Evolutionary conservation across 164 flowering plant species (phyloP).

Genomic region (Taxillus chinensis): DNA sequence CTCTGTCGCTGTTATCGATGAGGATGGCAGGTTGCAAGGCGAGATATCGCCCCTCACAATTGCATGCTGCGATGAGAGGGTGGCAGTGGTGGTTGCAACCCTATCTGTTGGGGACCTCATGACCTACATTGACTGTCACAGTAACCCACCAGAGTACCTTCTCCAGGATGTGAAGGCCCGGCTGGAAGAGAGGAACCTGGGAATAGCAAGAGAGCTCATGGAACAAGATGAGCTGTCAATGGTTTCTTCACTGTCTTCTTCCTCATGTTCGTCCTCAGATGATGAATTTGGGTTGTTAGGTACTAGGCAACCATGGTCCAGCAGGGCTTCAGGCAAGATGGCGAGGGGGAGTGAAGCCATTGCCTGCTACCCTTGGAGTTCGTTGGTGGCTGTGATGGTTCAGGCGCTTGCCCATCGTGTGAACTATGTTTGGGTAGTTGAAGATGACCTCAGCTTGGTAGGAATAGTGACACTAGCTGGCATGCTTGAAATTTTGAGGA

Average conservation of each 20-base stretch:
- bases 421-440: constrained; percentile 46
- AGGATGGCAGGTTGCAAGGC: constrained; percentile 27
- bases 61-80: constrained; percentile 30
- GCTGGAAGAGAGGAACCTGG: constrained; percentile 24
- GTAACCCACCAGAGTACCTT: constrained; percentile 33
- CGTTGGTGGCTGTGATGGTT: constrained; percentile 51
- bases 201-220: constrained; percentile 24
- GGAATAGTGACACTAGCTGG: constrained; percentile 39
- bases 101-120: constrained; percentile 47
- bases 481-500: constrained; percentile 26
- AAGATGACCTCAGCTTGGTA: constrained; percentile 30
- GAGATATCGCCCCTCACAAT: constrained; percentile 45
- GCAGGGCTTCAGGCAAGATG: constrained; percentile 8
- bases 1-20: constrained; percentile 40
- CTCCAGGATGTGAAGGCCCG: constrained; percentile 25
- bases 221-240: constrained; percentile 27
- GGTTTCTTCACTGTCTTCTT: background rate
- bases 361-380: constrained; percentile 40
- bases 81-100: constrained; percentile 34
- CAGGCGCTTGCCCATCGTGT: constrained; percentile 45
- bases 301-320: constrained; percentile 8
- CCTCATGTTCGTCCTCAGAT: constrained; percentile 15
- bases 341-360: constrained; percentile 30
- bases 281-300: constrained; percentile 22
- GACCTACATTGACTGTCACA: constrained; percentile 41